Evolutionary conservation across 1,284 basidiomycete species (phyloP).

Genomic region (Melampsora americana): DNA sequence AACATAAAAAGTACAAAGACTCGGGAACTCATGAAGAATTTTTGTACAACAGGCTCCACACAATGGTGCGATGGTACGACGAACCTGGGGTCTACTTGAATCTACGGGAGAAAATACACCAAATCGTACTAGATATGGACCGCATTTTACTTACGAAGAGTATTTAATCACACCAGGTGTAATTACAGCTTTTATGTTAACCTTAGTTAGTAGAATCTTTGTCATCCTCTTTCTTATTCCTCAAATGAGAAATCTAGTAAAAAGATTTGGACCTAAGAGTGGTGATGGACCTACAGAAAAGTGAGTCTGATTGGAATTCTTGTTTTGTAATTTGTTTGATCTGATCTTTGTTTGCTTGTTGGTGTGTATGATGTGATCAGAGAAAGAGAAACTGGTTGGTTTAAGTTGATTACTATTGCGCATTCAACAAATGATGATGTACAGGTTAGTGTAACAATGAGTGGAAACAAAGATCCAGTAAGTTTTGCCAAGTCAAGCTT

Average conservation of each 20-base stretch:
- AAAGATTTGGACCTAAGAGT: slow-evolving; percentile 47
- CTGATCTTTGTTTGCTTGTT: not conserved
- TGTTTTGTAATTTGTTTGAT: not conserved
- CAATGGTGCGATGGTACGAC: slow-evolving; percentile 48
- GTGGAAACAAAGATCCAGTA: slow-evolving; percentile 50
- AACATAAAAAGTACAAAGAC: not conserved
- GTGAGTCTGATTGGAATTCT: not conserved
- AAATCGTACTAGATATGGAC: slow-evolving; percentile 30
- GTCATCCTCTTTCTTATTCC: slow-evolving; percentile 46
- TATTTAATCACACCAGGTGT: slow-evolving; percentile 28
- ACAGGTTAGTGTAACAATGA: slow-evolving; percentile 46
- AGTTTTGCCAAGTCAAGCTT: not conserved
- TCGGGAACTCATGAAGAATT: not conserved
- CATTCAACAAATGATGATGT: slow-evolving; percentile 47
- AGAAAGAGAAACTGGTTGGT: slow-evolving; percentile 48
- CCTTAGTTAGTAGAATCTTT: slow-evolving; percentile 21
- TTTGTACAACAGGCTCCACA: slow-evolving; percentile 42
- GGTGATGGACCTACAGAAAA: slow-evolving; percentile 48
- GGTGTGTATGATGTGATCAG: not conserved
- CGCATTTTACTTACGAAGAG: slow-evolving; percentile 34
- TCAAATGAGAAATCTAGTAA: slow-evolving; percentile 47
- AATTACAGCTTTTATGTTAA: slow-evolving; percentile 27
- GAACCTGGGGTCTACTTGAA: slow-evolving; percentile 51
- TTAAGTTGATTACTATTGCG: slow-evolving; percentile 48
- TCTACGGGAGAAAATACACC: slow-evolving; percentile 4